Evolutionary conservation across 768 basidiomycete species (phyloP).

Genomic region (Rhizopogon salebrosus): DNA sequence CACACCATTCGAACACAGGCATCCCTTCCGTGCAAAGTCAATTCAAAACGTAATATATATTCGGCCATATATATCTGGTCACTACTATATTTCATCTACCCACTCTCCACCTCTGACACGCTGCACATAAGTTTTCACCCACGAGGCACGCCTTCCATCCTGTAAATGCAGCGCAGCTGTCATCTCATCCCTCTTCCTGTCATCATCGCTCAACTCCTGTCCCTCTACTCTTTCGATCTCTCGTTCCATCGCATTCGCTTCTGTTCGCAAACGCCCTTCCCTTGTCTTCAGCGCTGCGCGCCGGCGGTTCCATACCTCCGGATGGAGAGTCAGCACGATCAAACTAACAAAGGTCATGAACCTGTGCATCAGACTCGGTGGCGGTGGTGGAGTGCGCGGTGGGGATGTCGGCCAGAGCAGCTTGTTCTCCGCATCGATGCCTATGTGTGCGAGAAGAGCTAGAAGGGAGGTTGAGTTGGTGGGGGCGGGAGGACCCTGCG

Average conservation of each 20-base stretch:
- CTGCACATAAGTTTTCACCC: constrained; percentile 62
- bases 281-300: constrained; percentile 51
- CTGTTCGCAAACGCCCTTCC: constrained; percentile 64
- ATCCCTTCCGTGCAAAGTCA: not conserved
- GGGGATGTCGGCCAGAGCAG: constrained; percentile 33
- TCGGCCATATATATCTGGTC: not conserved
- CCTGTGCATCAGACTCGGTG: constrained; percentile 49
- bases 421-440: constrained; percentile 52
- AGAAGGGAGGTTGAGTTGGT: constrained; percentile 32
- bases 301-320: constrained; percentile 70
- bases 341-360: constrained; percentile 48
- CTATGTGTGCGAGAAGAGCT: constrained; percentile 51
- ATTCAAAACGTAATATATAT: not conserved
- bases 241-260: constrained; percentile 41
- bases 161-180: constrained; percentile 43
- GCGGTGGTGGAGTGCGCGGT: constrained; percentile 17
- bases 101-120: constrained; percentile 62
- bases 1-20: not conserved
- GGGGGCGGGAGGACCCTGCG: constrained; percentile 24
- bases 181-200: constrained; percentile 17
- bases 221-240: constrained; percentile 24
- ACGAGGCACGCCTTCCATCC: constrained; percentile 48
- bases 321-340: constrained; percentile 59
- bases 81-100: constrained; percentile 58
- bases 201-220: constrained; percentile 29